Percentiles rank a stretch among this genome's conserved stretches.
Evolutionary conservation across 345 rosid genomes (phyloP).

Genomic region (Alliaria petiolata): DNA sequence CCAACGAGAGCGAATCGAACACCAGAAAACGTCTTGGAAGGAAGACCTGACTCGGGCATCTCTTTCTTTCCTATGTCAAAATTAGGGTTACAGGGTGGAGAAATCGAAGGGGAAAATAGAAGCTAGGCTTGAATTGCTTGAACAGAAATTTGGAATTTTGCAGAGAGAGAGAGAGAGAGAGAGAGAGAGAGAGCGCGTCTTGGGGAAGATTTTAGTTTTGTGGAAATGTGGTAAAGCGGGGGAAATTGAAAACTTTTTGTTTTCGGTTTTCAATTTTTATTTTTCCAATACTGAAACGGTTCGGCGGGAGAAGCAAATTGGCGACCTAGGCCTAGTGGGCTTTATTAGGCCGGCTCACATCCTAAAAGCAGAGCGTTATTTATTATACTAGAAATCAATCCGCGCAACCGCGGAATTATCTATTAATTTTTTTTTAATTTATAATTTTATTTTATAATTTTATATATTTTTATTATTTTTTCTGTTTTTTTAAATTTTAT

Average conservation of each 20-base stretch:
- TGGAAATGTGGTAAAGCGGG: not conserved
- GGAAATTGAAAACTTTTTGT: constrained; percentile 2
- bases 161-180: not conserved
- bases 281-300: not conserved
- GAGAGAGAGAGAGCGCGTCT: constrained; percentile 4
- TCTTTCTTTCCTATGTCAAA: not conserved
- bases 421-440: too few species aligned
- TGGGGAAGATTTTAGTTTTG: constrained; percentile 5
- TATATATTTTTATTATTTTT: too few species aligned
- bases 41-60: constrained; percentile 37
- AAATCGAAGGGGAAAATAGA: constrained; percentile 1
- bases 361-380: too few species aligned
- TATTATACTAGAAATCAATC: too few species aligned
- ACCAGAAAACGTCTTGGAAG: constrained; percentile 51
- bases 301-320: constrained; percentile 12
- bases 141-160: not conserved
- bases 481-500: too few species aligned
- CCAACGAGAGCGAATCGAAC: constrained; percentile 69
- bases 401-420: too few species aligned
- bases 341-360: not conserved
- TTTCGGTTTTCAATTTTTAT: constrained; percentile 15
- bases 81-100: not conserved
- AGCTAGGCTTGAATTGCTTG: not conserved
- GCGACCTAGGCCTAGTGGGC: not conserved
- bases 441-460: too few species aligned